phyloP scores from a whole-genome alignment of 768 basidiomycete species.

The Tricholoma bakamatsutake region DNA sequence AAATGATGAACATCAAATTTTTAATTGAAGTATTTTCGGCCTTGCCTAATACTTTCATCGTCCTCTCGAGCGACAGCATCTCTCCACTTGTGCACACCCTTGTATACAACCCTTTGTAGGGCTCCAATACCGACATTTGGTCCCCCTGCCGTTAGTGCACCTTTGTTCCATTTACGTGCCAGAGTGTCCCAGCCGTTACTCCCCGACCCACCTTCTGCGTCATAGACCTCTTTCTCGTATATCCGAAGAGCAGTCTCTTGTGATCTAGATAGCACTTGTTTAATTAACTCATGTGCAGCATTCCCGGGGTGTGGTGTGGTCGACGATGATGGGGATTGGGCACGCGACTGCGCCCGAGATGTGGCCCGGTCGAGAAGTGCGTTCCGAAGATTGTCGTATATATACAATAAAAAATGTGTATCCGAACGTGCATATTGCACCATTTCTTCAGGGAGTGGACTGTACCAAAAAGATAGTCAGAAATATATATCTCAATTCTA shows the following conservation, averaged over 20 bases:
- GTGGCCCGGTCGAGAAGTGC: conserved; percentile 71
- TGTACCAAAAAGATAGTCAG: conserved; percentile 12
- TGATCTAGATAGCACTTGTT: conserved; percentile 65
- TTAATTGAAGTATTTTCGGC: conserved; percentile 6
- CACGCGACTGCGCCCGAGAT: conserved; percentile 34
- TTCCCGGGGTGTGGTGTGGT: conserved; percentile 18
- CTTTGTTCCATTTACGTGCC: conserved; percentile 80
- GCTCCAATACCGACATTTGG: conserved; percentile 29
- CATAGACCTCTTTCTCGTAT: conserved; percentile 67
- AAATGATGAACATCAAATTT: not conserved
- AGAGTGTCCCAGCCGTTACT: conserved; percentile 72
- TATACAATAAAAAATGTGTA: conserved; percentile 90
- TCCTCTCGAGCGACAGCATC: conserved; percentile 73
- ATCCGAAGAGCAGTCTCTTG: conserved; percentile 69
- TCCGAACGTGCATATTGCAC: conserved; percentile 89
- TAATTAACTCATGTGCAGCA: conserved; percentile 39
- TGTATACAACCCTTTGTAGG: conserved; percentile 60
- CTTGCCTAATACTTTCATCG: conserved; percentile 80
- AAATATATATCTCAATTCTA: not conserved
- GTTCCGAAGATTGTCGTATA: conserved; percentile 88
- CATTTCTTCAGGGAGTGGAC: conserved; percentile 87
- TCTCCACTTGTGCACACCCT: conserved; percentile 75
- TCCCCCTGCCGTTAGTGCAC: conserved; percentile 34
- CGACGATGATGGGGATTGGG: conserved; percentile 27
- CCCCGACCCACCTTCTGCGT: conserved; percentile 57